These are phyloP conservation scores for Metroxylon sagu DNA, from an alignment of 176 grass and related monocot species.

Conservation along the genomic window DNA sequence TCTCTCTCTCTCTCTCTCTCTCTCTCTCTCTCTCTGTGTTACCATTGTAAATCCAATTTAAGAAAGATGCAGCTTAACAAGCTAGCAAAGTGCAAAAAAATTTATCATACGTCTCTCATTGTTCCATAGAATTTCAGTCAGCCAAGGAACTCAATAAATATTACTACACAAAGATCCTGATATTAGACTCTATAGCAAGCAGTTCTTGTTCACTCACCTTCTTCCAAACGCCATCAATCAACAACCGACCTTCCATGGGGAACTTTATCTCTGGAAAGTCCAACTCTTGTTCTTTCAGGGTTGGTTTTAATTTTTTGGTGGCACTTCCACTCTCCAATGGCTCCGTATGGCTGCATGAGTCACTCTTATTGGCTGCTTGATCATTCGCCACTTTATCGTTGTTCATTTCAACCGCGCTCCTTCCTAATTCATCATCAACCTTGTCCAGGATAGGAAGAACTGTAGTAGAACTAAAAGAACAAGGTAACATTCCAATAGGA, in stretches of 20 bases:
- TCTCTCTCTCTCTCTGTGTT: no score
- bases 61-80: no score
- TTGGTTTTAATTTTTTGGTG: conserved; percentile 26
- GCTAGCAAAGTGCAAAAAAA: no score
- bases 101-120: no score
- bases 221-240: conserved; percentile 53
- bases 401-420: conserved; percentile 1
- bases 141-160: conserved; percentile 32
- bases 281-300: conserved; percentile 8
- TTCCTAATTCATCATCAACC: conserved; percentile 9
- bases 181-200: conserved; percentile 21
- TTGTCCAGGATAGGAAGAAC: conserved; percentile 52
- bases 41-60: no score
- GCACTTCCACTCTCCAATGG: conserved; percentile 12
- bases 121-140: no score
- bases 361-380: conserved; percentile 24
- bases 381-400: conserved; percentile 17
- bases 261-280: conserved; percentile 18
- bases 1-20: no score
- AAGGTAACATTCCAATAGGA: conserved; percentile 70
- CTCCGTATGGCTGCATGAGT: conserved; percentile 5
- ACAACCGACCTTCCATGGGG: conserved; percentile 35
- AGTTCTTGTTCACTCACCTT: conserved; percentile 47
- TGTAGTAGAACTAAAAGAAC: conserved; percentile 77
- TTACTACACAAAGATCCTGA: conserved; percentile 25